Evolutionary conservation across 1,284 basidiomycete species (phyloP).

Genomic region (Leccinum huronense): DNA sequence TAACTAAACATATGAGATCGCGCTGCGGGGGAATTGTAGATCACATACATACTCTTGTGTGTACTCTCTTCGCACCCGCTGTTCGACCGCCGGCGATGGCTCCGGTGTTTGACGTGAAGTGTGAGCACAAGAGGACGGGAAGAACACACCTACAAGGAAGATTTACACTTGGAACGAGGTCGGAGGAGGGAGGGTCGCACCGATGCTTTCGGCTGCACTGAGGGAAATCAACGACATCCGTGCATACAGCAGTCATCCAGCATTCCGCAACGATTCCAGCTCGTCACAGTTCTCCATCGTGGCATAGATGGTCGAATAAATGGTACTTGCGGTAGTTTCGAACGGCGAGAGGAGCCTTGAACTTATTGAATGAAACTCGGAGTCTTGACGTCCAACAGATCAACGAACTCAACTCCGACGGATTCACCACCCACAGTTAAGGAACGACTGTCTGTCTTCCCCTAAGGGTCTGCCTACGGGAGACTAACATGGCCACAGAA

Average conservation of each 20-base stretch:
- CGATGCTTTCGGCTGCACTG: conserved; percentile 13
- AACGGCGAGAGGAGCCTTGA: conserved; percentile 11
- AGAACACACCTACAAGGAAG: not conserved
- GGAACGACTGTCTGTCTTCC: too few species aligned
- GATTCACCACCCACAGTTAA: not conserved
- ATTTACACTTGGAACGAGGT: not conserved
- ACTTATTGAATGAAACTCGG: conserved; percentile 1
- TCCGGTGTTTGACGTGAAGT: conserved; percentile 8
- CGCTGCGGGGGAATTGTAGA: not conserved
- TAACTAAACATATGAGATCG: conserved; percentile 7
- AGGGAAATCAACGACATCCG: conserved; percentile 19
- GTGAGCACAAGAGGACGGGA: not conserved
- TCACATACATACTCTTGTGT: conserved; percentile 31
- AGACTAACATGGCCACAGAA: too few species aligned
- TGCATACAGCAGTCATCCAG: conserved; percentile 23
- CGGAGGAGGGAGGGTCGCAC: conserved; percentile 16
- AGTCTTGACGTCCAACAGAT: conserved; percentile 31
- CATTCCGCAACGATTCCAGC: conserved; percentile 3
- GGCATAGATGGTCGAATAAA: not conserved
- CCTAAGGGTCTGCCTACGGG: too few species aligned
- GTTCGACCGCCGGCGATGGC: conserved; percentile 16
- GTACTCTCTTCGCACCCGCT: conserved; percentile 27
- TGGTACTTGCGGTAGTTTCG: conserved; percentile 25
- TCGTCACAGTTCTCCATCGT: not conserved
- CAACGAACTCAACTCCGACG: conserved; percentile 18